Conservation (phyloP, 495 filamentous ascomycete species). For the Aspergillus sclerotioniger region DNA sequence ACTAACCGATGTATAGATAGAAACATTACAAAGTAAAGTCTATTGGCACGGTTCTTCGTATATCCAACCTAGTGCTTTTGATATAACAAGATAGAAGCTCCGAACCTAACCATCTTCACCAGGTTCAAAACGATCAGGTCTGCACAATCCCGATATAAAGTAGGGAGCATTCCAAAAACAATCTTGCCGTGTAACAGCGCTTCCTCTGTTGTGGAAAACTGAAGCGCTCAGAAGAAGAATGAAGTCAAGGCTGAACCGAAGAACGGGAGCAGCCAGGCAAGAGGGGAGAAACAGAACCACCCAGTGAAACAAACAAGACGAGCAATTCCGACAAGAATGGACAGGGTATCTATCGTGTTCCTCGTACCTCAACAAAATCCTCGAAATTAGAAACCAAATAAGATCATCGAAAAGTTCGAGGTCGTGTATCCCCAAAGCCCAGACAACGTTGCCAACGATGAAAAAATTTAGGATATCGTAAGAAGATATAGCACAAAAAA, state of each 20-base stretch:
- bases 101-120: not conserved
- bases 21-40: not conserved
- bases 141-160: not conserved
- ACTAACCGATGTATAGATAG: not conserved
- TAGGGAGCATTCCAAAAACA: not conserved
- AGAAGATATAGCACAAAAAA: constrained; percentile 22
- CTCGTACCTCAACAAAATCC: constrained; percentile 30
- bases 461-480: constrained; percentile 28
- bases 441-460: constrained; percentile 14
- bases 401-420: constrained; percentile 12
- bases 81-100: not conserved
- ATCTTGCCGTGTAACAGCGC: not conserved
- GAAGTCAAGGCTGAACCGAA: constrained; percentile 7
- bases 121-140: not conserved
- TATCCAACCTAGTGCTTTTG: not conserved
- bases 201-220: constrained; percentile 3
- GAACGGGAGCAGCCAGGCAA: not conserved
- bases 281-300: constrained; percentile 5
- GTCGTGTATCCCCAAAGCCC: constrained; percentile 17
- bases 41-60: not conserved
- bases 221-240: constrained; percentile 1
- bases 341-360: constrained; percentile 45
- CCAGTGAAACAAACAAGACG: constrained; percentile 7
- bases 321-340: constrained; percentile 19
- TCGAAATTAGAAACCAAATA: constrained; percentile 22